These are phyloP conservation scores for Fusarium tanahbumbuense DNA, from an alignment of 2,329 filamentous ascomycete genomes.

Conservation along the genomic window DNA sequence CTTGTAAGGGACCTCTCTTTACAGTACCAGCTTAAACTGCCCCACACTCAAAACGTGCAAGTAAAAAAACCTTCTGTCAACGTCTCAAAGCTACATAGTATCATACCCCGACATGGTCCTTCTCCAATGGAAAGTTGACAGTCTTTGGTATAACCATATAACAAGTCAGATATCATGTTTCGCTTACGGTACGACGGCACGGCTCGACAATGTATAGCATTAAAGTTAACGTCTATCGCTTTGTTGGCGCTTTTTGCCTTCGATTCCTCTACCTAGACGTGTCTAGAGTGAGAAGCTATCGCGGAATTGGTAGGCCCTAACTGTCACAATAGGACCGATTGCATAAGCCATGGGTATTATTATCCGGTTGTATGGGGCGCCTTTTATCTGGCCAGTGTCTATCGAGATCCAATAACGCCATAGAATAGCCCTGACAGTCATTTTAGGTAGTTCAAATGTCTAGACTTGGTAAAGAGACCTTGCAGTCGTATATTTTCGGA, in stretches of 20 bases:
- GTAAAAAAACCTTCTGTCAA: constrained; percentile 24
- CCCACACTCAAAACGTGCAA: constrained; percentile 31
- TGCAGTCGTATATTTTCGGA: constrained; percentile 4
- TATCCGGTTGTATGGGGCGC: constrained; percentile 2
- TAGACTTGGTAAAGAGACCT: constrained; percentile 8
- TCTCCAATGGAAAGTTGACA: background rate
- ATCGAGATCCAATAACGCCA: constrained; percentile 14
- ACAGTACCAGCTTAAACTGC: constrained; percentile 3
- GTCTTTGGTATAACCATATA: background rate
- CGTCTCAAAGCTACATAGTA: background rate
- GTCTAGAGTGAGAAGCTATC: constrained; percentile 20
- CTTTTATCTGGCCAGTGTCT: constrained; percentile 1
- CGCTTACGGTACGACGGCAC: background rate
- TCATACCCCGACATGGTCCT: background rate
- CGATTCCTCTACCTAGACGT: background rate
- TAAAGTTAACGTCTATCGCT: background rate
- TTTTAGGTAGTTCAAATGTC: background rate
- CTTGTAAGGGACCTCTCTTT: background rate
- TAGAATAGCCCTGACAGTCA: constrained; percentile 6
- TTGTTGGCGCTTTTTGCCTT: background rate
- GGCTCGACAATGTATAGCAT: background rate
- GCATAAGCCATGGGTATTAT: constrained; percentile 9
- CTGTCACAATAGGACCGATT: constrained; percentile 32
- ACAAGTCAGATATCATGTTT: constrained; percentile 19
- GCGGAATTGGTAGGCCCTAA: constrained; percentile 10